Evolutionary conservation across 202 grass and related monocot species (phyloP).

Genomic region (Bolboschoenoplectus hybrid): DNA sequence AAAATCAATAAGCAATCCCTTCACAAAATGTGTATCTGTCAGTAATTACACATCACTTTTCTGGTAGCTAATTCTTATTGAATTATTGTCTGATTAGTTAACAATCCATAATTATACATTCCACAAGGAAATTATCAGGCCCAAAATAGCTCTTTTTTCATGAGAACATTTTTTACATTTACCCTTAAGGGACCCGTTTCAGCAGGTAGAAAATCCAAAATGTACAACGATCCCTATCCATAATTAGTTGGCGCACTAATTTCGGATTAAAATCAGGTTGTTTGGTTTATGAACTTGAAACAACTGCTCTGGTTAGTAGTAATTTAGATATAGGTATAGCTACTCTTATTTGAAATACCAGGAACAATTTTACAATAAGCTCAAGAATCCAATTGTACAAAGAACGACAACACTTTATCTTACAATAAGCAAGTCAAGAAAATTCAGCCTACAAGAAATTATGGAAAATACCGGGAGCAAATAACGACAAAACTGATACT

Average conservation of each 20-base stretch:
- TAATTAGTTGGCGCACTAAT: background rate
- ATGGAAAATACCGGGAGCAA: background rate
- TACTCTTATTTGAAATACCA: background rate
- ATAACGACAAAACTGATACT: constrained; percentile 6
- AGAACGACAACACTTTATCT: background rate
- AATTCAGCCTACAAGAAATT: background rate
- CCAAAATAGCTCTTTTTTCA: background rate
- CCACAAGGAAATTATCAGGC: background rate
- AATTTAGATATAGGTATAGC: background rate
- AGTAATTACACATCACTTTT: constrained; percentile 3
- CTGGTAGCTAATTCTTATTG: background rate
- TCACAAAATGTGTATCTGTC: background rate
- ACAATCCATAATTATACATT: background rate
- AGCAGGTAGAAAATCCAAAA: background rate
- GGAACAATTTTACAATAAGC: background rate
- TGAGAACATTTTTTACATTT: background rate
- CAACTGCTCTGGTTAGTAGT: background rate
- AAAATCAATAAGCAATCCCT: background rate
- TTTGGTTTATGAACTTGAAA: background rate
- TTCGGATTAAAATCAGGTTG: background rate
- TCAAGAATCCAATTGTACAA: background rate
- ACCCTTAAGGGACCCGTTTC: background rate
- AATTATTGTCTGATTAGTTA: background rate
- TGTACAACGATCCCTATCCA: background rate
- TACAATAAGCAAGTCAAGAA: background rate